Conservation (phyloP, 257 asterid genomes). For the Coffea eugenioides region DNA sequence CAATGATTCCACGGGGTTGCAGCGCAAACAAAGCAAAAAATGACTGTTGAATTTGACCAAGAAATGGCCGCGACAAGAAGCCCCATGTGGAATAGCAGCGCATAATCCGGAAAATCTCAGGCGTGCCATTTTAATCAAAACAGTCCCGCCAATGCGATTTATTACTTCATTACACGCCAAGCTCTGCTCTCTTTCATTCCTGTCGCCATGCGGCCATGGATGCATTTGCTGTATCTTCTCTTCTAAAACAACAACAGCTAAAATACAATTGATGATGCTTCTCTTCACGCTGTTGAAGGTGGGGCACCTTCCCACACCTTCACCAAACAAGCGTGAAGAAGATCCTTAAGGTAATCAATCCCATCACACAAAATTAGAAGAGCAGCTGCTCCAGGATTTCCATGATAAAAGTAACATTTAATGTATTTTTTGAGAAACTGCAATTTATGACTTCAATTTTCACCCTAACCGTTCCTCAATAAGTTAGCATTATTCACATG, state of each 20-base stretch:
- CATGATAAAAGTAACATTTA: no score
- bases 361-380: not conserved
- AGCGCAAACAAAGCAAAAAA: slow-evolving; percentile 10
- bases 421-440: no score
- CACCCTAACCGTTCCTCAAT: no score
- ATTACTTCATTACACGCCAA: slow-evolving; percentile 4
- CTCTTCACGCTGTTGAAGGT: slow-evolving; percentile 11
- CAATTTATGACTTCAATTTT: no score
- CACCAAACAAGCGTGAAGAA: not conserved
- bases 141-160: not conserved
- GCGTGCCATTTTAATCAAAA: slow-evolving; percentile 17
- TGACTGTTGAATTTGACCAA: not conserved
- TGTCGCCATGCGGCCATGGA: not conserved
- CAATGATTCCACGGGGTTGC: not conserved
- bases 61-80: slow-evolving; percentile 8
- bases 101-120: slow-evolving; percentile 10
- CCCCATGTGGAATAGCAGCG: slow-evolving; percentile 19
- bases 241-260: not conserved
- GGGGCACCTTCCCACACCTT: slow-evolving; percentile 1
- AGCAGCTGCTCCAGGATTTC: not conserved
- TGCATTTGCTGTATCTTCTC: not conserved
- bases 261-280: not conserved
- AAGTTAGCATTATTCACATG: no score
- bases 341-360: not conserved
- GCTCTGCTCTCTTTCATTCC: not conserved